Percentiles rank a stretch among this genome's conserved stretches.
Evolutionary conservation across 306 rosid species (phyloP).

Genomic region (Corylus avellana): DNA sequence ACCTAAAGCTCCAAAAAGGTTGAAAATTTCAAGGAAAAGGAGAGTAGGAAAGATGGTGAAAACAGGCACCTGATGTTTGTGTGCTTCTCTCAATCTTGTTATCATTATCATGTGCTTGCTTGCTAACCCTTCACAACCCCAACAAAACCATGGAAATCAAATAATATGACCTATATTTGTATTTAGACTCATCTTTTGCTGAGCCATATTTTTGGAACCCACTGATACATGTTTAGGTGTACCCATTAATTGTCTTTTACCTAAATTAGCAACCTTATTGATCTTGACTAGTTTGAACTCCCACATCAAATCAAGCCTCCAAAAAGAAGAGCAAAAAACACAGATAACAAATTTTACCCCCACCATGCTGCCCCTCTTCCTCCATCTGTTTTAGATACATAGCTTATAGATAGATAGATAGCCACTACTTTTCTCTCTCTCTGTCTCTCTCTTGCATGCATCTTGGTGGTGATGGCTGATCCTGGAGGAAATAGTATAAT

Average conservation of each 20-base stretch:
- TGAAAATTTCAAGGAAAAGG: conserved; percentile 22
- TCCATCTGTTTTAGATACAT: neutral
- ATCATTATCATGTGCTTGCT: too few relatives aligned
- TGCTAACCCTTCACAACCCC: neutral
- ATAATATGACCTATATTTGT: neutral
- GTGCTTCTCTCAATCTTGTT: neutral
- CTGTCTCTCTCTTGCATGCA: conserved; percentile 31
- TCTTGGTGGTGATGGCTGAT: conserved; percentile 35
- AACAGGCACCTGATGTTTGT: neutral
- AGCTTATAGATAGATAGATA: neutral
- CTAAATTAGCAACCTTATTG: conserved; percentile 23
- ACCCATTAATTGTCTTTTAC: conserved; percentile 10
- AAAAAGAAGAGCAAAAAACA: neutral
- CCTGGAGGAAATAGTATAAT: conserved; percentile 27
- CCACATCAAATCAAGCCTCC: conserved; percentile 27
- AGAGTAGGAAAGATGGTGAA: neutral
- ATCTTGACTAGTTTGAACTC: conserved; percentile 33
- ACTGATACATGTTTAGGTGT: conserved; percentile 1
- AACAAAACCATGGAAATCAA: neutral
- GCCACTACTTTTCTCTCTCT: neutral
- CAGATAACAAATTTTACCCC: conserved; percentile 2
- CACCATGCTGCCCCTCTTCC: neutral
- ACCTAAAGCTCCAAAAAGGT: conserved; percentile 18
- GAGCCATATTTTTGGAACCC: neutral
- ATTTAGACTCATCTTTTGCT: too few relatives aligned